Conservation (phyloP, 805 yeast species). For the Monosporozyma solicola region DNA sequence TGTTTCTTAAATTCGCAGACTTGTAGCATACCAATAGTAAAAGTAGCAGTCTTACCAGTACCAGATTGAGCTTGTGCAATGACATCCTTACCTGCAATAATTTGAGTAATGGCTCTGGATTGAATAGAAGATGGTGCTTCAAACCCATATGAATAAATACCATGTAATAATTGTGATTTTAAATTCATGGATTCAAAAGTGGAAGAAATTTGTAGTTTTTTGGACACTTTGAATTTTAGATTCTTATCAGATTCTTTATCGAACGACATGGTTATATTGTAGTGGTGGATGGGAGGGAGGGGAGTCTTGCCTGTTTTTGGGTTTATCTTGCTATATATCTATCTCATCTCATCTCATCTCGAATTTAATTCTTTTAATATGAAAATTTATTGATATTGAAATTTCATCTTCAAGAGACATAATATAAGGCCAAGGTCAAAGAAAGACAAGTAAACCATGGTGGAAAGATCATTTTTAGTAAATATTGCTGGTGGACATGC, state of each 20-base stretch:
- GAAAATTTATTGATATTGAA: not conserved
- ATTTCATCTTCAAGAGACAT: not conserved
- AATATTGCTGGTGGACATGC: constrained; percentile 29
- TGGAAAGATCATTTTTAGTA: constrained; percentile 7
- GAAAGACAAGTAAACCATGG: not conserved
- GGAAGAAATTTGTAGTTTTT: constrained; percentile 41
- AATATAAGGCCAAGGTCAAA: not conserved
- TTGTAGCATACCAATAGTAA: constrained; percentile 87
- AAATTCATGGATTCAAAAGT: constrained; percentile 69
- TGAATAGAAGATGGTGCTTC: constrained; percentile 96
- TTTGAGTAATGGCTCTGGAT: constrained; percentile 91
- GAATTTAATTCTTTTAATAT: not conserved
- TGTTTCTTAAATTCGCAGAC: constrained; percentile 63
- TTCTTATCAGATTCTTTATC: constrained; percentile 52
- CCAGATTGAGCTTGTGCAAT: constrained; percentile 99
- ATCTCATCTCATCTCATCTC: constrained; percentile 5
- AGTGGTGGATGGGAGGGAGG: not conserved
- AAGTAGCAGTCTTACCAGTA: constrained; percentile 99
- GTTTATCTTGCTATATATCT: not conserved
- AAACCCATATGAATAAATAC: constrained; percentile 82
- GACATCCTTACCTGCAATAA: constrained; percentile 86
- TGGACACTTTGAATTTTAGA: constrained; percentile 54
- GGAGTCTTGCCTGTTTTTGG: constrained; percentile 5
- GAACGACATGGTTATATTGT: constrained; percentile 38
- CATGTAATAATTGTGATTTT: constrained; percentile 50